Conservation (phyloP, 345 rosid genomes). For the Alliaria petiolata region DNA sequence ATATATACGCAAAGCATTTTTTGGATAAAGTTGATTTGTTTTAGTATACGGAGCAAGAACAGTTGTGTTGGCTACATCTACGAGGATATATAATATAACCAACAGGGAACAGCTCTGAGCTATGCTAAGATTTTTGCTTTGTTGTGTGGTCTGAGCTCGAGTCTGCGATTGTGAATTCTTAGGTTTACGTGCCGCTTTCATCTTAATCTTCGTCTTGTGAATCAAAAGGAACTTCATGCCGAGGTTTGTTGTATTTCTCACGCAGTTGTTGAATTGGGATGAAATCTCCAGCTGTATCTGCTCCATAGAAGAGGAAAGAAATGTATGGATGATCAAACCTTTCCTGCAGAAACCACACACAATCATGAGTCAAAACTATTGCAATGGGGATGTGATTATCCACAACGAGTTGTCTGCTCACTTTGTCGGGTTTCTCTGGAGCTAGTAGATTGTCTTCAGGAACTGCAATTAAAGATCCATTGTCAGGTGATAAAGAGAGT, state of each 20-base stretch:
- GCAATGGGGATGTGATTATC: not conserved
- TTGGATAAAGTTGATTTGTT: slow-evolving; percentile 9
- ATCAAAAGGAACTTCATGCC: slow-evolving; percentile 67
- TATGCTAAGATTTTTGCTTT: not conserved
- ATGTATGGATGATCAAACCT: slow-evolving; percentile 87
- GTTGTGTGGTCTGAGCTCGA: not conserved
- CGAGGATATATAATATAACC: not conserved
- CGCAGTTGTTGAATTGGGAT: slow-evolving; percentile 90
- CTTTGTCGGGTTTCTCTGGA: slow-evolving; percentile 60
- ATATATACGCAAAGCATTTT: slow-evolving; percentile 18
- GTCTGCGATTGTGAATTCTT: slow-evolving; percentile 4
- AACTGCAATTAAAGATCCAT: slow-evolving; percentile 48
- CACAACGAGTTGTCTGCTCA: slow-evolving; percentile 30
- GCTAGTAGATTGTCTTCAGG: slow-evolving; percentile 79
- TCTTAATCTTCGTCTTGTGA: slow-evolving; percentile 47
- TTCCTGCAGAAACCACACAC: slow-evolving; percentile 46
- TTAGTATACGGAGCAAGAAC: slow-evolving; percentile 10
- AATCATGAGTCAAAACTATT: not conserved
- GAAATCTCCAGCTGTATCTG: slow-evolving; percentile 84
- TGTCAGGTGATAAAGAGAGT: not conserved
- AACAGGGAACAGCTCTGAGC: not conserved
- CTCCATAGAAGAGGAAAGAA: slow-evolving; percentile 78
- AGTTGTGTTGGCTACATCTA: not conserved
- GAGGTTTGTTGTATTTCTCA: slow-evolving; percentile 70
- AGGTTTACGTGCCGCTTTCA: slow-evolving; percentile 24